Base-by-base conservation (phyloP, 2,329 filamentous ascomycete genomes). In the Colletotrichum sp. region DNA sequence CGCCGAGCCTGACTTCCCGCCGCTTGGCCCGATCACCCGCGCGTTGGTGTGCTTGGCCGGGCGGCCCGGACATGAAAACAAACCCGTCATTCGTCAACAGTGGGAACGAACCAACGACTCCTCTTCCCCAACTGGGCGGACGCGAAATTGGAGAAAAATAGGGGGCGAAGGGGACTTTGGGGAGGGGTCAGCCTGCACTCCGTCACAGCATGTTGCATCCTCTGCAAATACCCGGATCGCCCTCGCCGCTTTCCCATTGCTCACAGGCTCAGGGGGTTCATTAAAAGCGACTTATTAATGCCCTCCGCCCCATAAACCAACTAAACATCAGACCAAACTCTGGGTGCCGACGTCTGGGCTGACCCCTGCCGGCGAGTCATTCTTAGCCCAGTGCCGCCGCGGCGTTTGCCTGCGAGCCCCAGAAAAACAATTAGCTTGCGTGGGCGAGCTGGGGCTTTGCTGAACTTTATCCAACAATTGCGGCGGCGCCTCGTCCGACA, bases 361-460 rank as follows among this genome's bases (percentile, higher is more conserved):
- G 18, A 64, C 36, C 69, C 73, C 58, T 75, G 69, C 28, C 43
- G 48, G 34, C 73, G 73, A 75, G 73, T 75, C 73, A 75, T 38
- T 18, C 32, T 36, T 28, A 26, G 32, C 26, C 56, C 55, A 52
- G 2, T 26, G 67, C 67, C 58, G 58, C 67, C 56, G 18, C 52
- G 58, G 38, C 18, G 64, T 68, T 68, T 55, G 56, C 10, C 58
- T 38, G 38, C 21, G 18, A 58, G 58, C 32, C 69, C 63, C 64
- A 34, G 34, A 75, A 62, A 73, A 68, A 36, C 73, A 75, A 73
- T 75, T 55, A 64, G 63, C 71, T 43, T 73, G 73, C 69, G 71
- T 73, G 63, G 73, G 38, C 56, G 64, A 73, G 69, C 38, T 38
- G 63, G 73, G 73, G 73, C 73, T 75, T 52, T 75, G 73, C 43